Base-by-base conservation (phyloP, 257 asterid genomes). In the Pogostemon cablin region DNA sequence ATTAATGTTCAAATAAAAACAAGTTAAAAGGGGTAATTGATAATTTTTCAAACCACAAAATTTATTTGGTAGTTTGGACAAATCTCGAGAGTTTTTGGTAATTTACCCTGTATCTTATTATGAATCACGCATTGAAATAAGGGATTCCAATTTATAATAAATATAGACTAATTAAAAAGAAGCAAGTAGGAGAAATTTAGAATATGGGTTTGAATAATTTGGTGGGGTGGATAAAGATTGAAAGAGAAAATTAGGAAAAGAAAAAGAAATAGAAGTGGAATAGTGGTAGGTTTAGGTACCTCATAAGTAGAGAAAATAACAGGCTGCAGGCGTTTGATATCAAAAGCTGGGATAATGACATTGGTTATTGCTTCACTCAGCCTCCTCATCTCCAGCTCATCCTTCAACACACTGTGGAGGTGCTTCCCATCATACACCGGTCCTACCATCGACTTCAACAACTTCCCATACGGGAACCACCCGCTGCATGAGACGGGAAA, bases 261-360 rank as follows among this genome's bases (percentile, higher is more conserved):
- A 41, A n/a, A 42, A 3, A 0, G 1, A 41, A 41, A 10, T 9
- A 47, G 3, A 20, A 20, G 25, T 20, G 25, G 25, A 20, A 20
- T 20, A 20, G 25, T 20, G 25, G 25, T 20, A 1, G 25, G 17
- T 15, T 15, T 15, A 56, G 0, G 2, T 59, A 86, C 91, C 87
- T 86, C 83, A 64, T 68, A 82, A 0, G 87, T 73, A 5, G 89
- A 80, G 73, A 89, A 89, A 10, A 89, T 75, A 1, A 84, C 85
- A 2, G 95, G 96, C 78, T 90, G 96, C 50, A 87, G 17, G 5
- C 70, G 57, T 75, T 82, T 83, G 8, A 90, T 84, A 53, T 87
- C 96, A 42, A 90, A 90, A 44, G 96, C 79, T 6, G 96, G 95
- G 40, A 90, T 84, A 32, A 90, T 82, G 34, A 86, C 86, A 54